Conservation (phyloP, 768 basidiomycete genomes). For the Collybia sordida region DNA sequence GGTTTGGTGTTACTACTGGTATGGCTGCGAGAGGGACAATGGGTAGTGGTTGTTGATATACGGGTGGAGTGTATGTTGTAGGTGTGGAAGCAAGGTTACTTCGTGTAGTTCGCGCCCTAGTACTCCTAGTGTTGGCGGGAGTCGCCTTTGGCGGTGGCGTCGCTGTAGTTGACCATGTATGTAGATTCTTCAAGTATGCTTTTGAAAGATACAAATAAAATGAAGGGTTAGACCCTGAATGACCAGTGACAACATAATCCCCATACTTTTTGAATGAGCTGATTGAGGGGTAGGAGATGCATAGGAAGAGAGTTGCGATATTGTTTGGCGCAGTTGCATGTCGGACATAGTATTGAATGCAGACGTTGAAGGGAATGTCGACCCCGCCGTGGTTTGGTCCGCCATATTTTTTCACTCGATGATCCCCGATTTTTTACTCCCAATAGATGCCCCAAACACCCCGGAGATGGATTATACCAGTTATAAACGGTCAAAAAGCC, state of each 20-base stretch:
- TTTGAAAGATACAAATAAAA: slow-evolving; percentile 1
- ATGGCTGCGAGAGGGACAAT: slow-evolving; percentile 13
- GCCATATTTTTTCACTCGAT: slow-evolving; percentile 26
- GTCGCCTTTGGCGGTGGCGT: slow-evolving; percentile 50
- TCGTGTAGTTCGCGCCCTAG: slow-evolving; percentile 39
- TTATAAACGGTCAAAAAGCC: background rate
- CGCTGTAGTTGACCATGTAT: slow-evolving; percentile 64
- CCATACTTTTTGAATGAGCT: slow-evolving; percentile 34
- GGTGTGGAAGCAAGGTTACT: slow-evolving; percentile 39
- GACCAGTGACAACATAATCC: background rate
- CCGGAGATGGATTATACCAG: slow-evolving; percentile 1
- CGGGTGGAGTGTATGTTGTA: slow-evolving; percentile 27
- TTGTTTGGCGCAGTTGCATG: slow-evolving; percentile 61
- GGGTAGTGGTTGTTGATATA: slow-evolving; percentile 32
- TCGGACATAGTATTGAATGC: slow-evolving; percentile 52
- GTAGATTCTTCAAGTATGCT: slow-evolving; percentile 71
- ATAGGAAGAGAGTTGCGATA: slow-evolving; percentile 49
- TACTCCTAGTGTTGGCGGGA: slow-evolving; percentile 37
- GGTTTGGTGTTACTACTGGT: slow-evolving; percentile 41
- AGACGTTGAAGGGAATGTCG: slow-evolving; percentile 23
- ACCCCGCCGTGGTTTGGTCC: slow-evolving; percentile 18
- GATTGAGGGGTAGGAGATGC: slow-evolving; percentile 38
- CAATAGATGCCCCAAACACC: background rate
- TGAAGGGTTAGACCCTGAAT: background rate
- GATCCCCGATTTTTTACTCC: background rate